Evolutionary conservation across 768 basidiomycete species (phyloP).

Genomic region (Phanerochaete sordida): DNA sequence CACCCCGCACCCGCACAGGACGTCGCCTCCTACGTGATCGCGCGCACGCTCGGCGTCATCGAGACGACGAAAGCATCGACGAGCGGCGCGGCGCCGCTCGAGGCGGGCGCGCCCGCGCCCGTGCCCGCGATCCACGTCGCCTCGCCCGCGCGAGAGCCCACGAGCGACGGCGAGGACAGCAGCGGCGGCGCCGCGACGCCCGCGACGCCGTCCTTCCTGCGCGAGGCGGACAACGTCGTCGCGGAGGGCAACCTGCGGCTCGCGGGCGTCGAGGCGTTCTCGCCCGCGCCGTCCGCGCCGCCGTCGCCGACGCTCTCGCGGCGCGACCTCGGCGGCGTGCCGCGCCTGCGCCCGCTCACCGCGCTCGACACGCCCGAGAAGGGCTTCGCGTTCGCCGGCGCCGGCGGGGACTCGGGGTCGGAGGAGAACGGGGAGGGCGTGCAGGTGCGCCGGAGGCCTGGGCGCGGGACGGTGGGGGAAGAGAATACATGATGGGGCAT

Average conservation of each 20-base stretch:
- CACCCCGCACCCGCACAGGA: constrained; percentile 43
- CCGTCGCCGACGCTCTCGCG: constrained; percentile 53
- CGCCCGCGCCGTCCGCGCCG: constrained; percentile 64
- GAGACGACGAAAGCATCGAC: constrained; percentile 75
- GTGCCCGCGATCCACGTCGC: constrained; percentile 12
- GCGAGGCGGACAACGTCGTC: constrained; percentile 16
- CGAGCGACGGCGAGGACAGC: neutral
- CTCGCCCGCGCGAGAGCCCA: constrained; percentile 8
- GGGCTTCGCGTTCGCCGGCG: neutral
- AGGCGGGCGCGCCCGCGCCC: constrained; percentile 3
- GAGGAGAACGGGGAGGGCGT: constrained; percentile 3
- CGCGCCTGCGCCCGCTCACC: constrained; percentile 7
- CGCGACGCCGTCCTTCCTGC: constrained; percentile 10
- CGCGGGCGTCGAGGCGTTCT: constrained; percentile 71
- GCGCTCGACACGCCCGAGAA: constrained; percentile 11
- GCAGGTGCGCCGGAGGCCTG: constrained; percentile 4
- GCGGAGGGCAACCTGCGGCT: constrained; percentile 44
- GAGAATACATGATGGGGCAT: neutral
- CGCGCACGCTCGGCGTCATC: constrained; percentile 74
- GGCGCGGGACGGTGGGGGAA: neutral
- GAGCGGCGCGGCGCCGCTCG: constrained; percentile 36
- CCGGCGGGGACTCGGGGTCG: constrained; percentile 1
- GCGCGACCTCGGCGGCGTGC: constrained; percentile 14
- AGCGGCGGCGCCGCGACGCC: constrained; percentile 4
- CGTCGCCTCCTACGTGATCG: constrained; percentile 77